Evolutionary conservation across 306 rosid species (phyloP), one percentile per base, ranked within the genome.

Genomic region (Cucurbita pepo): DNA sequence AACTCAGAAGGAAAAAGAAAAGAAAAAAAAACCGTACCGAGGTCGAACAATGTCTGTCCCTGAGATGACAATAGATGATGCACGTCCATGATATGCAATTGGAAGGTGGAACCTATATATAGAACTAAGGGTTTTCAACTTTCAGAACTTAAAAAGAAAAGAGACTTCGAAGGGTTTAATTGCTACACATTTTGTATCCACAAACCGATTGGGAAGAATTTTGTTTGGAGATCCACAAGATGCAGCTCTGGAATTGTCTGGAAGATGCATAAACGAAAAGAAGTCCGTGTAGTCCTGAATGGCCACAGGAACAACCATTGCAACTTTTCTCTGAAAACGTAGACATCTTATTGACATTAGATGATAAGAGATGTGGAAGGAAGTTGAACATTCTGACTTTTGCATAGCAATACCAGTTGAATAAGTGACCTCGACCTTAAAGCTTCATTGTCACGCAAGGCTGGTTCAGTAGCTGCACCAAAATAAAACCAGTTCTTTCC

Each of bases 81-180:
- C 86, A 34, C 97, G 82, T 69, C 99, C 99, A 84, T 94, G 99
- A 82, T 94, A 94, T 25, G 91, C 99, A 84, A 94, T 78, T 36
- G 99, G 99, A 79, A 94, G 80, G 81, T 80, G 97, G 81, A 83
- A 94, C 98, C 98, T 94, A 48, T 7, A 55, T 12, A 59, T 45
- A 3, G 1, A 57, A 44, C 30, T 25, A 10, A 45, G 19, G 53
- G 22, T 14, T 6, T 6, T 69, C 19, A 48, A 9, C 57, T 30
- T 30, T 30, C 34, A 30, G 34, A 30, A 30, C 34, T 60, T 34
- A n/a, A 48, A 47, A 30, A 16, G 0, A 71, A 56, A 21, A 56
- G 13, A 4, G 16, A 14, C 3, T 15, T 12, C 0, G 25, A 48
- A 50, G 74, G 51, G 15, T 69, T 30, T 7, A 45, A 47, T 48